Conservation (phyloP, 345 rosid species). For the Lumnitzera littorea region DNA sequence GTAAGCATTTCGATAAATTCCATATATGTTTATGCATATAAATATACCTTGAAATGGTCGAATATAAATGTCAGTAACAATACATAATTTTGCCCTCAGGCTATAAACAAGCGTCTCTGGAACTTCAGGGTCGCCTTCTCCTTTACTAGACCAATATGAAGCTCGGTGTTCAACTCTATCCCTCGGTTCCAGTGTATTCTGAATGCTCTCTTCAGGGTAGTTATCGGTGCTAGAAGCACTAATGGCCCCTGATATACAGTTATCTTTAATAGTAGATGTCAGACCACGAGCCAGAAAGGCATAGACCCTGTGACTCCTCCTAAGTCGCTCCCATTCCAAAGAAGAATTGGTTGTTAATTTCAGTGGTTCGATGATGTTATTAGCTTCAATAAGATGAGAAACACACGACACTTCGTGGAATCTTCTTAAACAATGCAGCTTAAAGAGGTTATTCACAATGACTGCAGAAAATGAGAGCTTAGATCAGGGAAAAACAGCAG, state of each 20-base stretch:
- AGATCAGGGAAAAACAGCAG: not conserved
- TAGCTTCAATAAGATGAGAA: conserved; percentile 12
- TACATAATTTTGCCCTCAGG: conserved; percentile 26
- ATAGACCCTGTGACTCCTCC: conserved; percentile 25
- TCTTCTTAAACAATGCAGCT: conserved; percentile 26
- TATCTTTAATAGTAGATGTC: conserved; percentile 10
- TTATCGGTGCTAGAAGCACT: conserved; percentile 39
- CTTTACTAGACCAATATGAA: conserved; percentile 40
- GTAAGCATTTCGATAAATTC: not conserved
- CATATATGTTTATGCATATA: too few relatives aligned
- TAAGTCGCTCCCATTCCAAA: conserved; percentile 14
- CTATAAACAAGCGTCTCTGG: conserved; percentile 29
- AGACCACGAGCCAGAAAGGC: conserved; percentile 31
- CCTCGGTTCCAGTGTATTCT: conserved; percentile 29
- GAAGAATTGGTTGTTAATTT: conserved; percentile 4
- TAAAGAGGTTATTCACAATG: conserved; percentile 21
- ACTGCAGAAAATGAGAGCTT: conserved; percentile 13
- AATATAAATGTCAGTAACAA: conserved; percentile 28
- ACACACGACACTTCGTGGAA: conserved; percentile 17
- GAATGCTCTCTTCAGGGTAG: conserved; percentile 28
- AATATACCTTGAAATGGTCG: conserved; percentile 33
- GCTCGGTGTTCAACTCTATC: conserved; percentile 20
- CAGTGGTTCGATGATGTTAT: conserved; percentile 18
- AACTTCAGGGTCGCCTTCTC: conserved; percentile 16
- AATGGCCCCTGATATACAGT: conserved; percentile 27